Conservation (phyloP, 306 rosid genomes). For the Gastrolobium villosum region DNA sequence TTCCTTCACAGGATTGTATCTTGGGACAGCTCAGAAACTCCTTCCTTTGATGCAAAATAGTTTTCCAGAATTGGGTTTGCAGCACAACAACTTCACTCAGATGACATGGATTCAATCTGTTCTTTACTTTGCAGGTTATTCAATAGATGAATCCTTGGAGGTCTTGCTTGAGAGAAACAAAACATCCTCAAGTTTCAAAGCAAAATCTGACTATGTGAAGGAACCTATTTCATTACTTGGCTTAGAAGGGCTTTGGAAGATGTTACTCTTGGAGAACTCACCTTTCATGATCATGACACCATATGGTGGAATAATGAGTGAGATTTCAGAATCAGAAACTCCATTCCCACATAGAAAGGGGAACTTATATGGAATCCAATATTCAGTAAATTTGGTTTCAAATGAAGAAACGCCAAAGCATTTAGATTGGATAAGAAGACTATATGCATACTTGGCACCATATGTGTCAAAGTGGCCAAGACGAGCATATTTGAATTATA, state of each 20-base stretch:
- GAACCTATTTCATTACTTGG: conserved; percentile 38
- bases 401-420: background rate
- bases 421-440: background rate
- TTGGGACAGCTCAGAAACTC: conserved; percentile 49
- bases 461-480: conserved; percentile 33
- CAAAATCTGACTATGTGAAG: conserved; percentile 50
- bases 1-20: conserved; percentile 41
- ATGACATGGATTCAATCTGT: conserved; percentile 42
- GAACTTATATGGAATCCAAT: conserved; percentile 41
- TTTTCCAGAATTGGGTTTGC: conserved; percentile 54
- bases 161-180: conserved; percentile 40
- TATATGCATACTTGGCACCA: conserved; percentile 6
- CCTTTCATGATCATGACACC: conserved; percentile 26
- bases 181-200: conserved; percentile 11
- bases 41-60: conserved; percentile 43
- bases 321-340: conserved; percentile 45
- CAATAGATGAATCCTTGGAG: background rate
- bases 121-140: background rate
- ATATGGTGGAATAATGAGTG: conserved; percentile 54
- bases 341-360: conserved; percentile 50
- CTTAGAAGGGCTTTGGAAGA: conserved; percentile 44
- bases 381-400: conserved; percentile 24
- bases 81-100: conserved; percentile 23
- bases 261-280: conserved; percentile 24
- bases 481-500: conserved; percentile 25